Evolutionary conservation across 805 yeast genomes (phyloP), one percentile per base, ranked within the genome.

Genomic region (Candida ponderosae): DNA sequence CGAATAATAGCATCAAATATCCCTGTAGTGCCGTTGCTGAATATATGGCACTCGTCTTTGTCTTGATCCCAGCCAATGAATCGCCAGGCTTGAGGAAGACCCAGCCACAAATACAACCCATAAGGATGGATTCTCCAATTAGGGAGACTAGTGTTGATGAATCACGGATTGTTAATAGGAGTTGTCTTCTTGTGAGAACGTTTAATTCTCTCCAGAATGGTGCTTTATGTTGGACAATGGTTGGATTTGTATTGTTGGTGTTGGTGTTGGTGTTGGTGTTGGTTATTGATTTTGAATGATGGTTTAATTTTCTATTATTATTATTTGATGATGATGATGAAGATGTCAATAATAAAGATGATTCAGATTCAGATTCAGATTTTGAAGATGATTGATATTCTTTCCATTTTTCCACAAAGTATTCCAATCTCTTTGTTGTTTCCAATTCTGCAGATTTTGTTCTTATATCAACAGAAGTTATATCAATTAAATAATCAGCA

Each of bases 41-140:
- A 51, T 79, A 80, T 2, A 77, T 42, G 1, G 77, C 66, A 16
- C 76, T 73, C 24, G 70, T 54, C 4, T 51, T 53, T 0, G 94
- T 70, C 40, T 93, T 59, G 9, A 83, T 67, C 4, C 95, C 95
- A 1, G 76, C 63, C 17, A 78, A 41, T 21, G 70, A 63, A 9
- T 67, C 63, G 5, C 69, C 71, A 2, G 89, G 89, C 41, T 73
- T 73, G 53, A 59, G 81, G 50, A 79, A 87, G 33, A 86, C 73
- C 89, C 93, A 84, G 0, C 95, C 95, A 31, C 74, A 62, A 26
- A 53, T 40, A n/a, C 43, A 18, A 4, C 49, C 57, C 54, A 53
- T 53, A 18, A 46, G 18, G 11, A 44, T 39, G 1, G 52, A 39
- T 29, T 49, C 56, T 4, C 27, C 32, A 8, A 39, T 30, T 9